Evolutionary conservation across 2,329 filamentous ascomycete species (phyloP), one percentile per base, ranked within the genome.

Genomic region (Hypoxylon sp.): DNA sequence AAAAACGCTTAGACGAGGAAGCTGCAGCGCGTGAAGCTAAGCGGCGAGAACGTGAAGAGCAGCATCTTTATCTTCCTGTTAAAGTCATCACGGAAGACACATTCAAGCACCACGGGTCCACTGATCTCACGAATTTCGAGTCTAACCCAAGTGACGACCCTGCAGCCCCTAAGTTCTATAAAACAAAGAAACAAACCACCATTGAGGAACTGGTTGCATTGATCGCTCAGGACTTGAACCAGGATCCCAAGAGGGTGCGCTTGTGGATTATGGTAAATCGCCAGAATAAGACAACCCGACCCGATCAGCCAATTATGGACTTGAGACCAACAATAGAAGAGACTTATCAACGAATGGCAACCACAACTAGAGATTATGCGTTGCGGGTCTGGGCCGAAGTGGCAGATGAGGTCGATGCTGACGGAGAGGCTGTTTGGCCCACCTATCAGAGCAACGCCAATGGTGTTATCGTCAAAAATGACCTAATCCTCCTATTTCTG

Each of bases 231-330:
- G 92, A 97, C 63, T 85, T 92, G 54, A 86, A 84, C 0, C 80
- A 92, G 54, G 90, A 94, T 48, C 84, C 91, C 0, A 89, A 89
- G 63, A 87, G 88, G 68, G 82, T 98, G 24, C 89, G 96, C 22
- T 87, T 97, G 17, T 99, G 96, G 97, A 89, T 94, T 60, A 98
- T 99, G 94, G 96, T 99, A 1, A 98, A 98, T 78, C 91, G 96
- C 10, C 96, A 99, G 79, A 99, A 99, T 79, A 98, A 97, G 81
- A 99, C 96, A 0, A 91, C 94, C 39, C 90, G 96, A 17, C 96
- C 97, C 0, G 96, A 99, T 77, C 91, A 93, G 65, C 93, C 94
- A 0, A 90, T 99, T 53, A 88, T 88, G 78, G 94, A 97, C 76
- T 82, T 89, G 1, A 86, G 91, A 4, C 91, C 93, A 78, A 94